phyloP scores from a whole-genome alignment of 495 filamentous ascomycete species.

The Copromyces sp. region DNA sequence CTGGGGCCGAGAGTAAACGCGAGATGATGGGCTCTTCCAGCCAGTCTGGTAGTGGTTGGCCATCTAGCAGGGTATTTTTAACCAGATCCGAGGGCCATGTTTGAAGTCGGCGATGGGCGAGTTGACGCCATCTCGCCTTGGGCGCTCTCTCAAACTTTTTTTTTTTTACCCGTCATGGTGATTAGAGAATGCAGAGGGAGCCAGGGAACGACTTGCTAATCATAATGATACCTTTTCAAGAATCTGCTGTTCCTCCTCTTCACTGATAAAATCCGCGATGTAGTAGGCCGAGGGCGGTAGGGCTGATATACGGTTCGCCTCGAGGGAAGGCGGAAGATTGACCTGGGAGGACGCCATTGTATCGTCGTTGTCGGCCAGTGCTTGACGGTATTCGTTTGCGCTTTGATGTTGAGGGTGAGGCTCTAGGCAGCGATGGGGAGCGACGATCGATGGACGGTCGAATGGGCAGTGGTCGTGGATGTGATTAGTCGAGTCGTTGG shows the following conservation, averaged over 20 bases:
- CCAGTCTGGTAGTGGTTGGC: conserved; percentile 63
- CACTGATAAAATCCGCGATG: conserved; percentile 74
- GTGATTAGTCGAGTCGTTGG: background rate
- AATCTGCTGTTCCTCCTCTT: conserved; percentile 61
- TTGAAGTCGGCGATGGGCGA: conserved; percentile 81
- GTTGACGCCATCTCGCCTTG: conserved; percentile 71
- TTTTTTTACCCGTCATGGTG: background rate
- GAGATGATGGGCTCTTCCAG: conserved; percentile 59
- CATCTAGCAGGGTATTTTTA: conserved; percentile 62
- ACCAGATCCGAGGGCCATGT: conserved; percentile 74
- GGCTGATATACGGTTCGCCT: conserved; percentile 42
- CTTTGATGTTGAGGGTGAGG: background rate
- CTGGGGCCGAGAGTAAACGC: conserved; percentile 48
- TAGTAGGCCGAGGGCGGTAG: conserved; percentile 70
- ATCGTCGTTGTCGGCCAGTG: background rate
- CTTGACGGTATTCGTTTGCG: background rate
- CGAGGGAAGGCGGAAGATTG: conserved; percentile 32
- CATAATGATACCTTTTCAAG: conserved; percentile 49
- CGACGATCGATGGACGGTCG: background rate
- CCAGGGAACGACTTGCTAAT: background rate
- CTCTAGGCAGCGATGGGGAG: background rate
- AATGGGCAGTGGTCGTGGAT: background rate
- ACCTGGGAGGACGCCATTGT: conserved; percentile 7
- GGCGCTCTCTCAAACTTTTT: conserved; percentile 47
- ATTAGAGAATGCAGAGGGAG: conserved; percentile 9